Evolutionary conservation across 352 stramenopile genomes (phyloP), one percentile per base, ranked within the genome.

Genomic region (Peronospora belbahrii): DNA sequence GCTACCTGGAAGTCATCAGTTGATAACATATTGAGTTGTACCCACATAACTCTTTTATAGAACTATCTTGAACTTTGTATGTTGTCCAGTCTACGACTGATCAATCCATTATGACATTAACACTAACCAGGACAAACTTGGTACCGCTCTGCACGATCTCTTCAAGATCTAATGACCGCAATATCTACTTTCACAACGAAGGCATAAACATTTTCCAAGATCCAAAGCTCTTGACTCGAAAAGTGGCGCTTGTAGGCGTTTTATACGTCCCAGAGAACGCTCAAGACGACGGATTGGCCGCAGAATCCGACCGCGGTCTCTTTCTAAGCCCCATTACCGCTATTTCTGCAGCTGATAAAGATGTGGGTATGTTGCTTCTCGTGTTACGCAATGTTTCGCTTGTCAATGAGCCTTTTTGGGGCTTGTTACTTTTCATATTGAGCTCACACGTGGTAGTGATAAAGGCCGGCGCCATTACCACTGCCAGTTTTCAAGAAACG

Each of bases 71-170:
- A 32, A 32, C 27, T 32, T 42, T 31, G 13, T 18, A 23, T 42
- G 22, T 23, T 23, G 5, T 33, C 11, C 11, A 9, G 11, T 23
- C 33, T 41, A 49, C 42, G 15, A 49, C 22, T 49, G 19, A 20
- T 40, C 42, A 49, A 49, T 49, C 28, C n/a, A n/a, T n/a, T n/a
- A 54, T 58, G 52, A 42, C 33, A 42, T 33, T 45, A 24, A 43
- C 40, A 19, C 27, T 50, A 0, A 58, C 37, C 32, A 42, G 15
- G 20, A 41, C 39, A 17, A 61, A 65, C 34, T 57, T 80, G 8
- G 67, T 83, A 52, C 77, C 77, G 72, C 59, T 88, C 24, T 79
- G 68, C 48, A 86, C 74, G 59, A 62, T 44, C 50, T 38, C 58
- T 10, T 41, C 49, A 4, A 35, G 51, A 19, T 56, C 22, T 0